Evolutionary conservation across 2,329 filamentous ascomycete species (phyloP), one percentile per base, ranked within the genome.

Genomic region (Leptographium procerum): DNA sequence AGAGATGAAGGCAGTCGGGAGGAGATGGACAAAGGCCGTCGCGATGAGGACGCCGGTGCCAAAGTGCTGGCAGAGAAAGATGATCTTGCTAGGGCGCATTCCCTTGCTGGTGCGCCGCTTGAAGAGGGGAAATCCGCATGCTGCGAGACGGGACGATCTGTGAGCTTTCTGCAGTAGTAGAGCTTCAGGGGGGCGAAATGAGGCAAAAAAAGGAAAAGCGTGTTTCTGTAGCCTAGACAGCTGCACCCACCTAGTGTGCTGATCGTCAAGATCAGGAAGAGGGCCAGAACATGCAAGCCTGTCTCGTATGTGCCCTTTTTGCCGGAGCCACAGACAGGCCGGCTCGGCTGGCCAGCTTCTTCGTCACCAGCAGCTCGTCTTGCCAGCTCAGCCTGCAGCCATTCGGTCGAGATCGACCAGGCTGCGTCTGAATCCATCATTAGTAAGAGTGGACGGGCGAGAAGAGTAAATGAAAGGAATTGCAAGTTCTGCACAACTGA

Each of bases 11-110:
- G 86, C 85, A 29, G 82, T 88, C 57, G 83, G 85, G 4, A 87
- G 78, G 14, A 87, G 76, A 72, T 92, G 88, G 29, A 92, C 88
- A 66, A 94, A 94, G 58, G 89, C 88, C 1, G 89, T 94, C 13
- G 89, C 88, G 61, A 94, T 86, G n/a, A 94, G 76, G 24, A 94
- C 89, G 60, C 89, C 89, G 1, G 89, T 94, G 66, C 89, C 87
- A 63, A 89, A 87, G 72, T 90, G 87, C 63, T 87, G 83, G 65
- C 83, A 85, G 62, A 85, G 74, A 68, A 87, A 86, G 62, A 87
- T 77, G 65, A 87, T 77, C 26, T 70, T 77, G 62, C 77, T 77
- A 56, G 85, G 84, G 57, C 80, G 79, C 56, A 76, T 78, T 58
- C 83, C 76, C 54, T 77, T 76, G 43, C 79, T 80, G 43, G 79